These are phyloP conservation scores for Centrapalus pauciflorus DNA, from an alignment of 129 eudicot genomes.

Conservation along the genomic window DNA sequence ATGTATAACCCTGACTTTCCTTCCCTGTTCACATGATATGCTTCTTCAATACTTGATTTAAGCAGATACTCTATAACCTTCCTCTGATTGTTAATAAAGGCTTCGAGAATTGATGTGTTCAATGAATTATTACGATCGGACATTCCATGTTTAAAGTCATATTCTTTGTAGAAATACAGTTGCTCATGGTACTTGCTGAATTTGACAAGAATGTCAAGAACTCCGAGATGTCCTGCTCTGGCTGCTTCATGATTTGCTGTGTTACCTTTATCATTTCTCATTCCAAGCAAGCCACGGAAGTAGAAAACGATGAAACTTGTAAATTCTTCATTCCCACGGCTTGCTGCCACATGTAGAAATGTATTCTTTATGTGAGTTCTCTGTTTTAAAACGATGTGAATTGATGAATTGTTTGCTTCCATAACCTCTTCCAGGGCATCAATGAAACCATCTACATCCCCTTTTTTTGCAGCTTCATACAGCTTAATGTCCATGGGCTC, in stretches of 20 bases:
- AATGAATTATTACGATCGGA: constrained; percentile 24
- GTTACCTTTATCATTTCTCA: constrained; percentile 25
- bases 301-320: too few species aligned
- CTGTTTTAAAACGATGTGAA: too few species aligned
- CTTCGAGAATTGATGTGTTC: constrained; percentile 39
- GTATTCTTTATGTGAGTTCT: too few species aligned
- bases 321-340: too few species aligned
- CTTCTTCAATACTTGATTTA: neutral
- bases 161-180: constrained; percentile 6
- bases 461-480: constrained; percentile 29
- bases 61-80: constrained; percentile 27
- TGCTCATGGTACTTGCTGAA: constrained; percentile 10
- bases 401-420: too few species aligned
- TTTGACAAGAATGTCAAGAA: constrained; percentile 9
- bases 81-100: constrained; percentile 19
- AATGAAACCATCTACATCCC: constrained; percentile 30
- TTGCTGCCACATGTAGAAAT: too few species aligned
- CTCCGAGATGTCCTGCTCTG: constrained; percentile 11
- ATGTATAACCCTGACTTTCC: constrained; percentile 44
- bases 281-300: constrained; percentile 21
- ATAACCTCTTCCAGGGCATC: constrained; percentile 20
- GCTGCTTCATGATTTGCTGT: constrained; percentile 31
- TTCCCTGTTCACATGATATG: constrained; percentile 26
- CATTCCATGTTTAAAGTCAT: too few species aligned
- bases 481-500: constrained; percentile 30